phyloP scores from a whole-genome alignment of 2,329 filamentous ascomycete genomes.

The Juglanconis sp. region DNA sequence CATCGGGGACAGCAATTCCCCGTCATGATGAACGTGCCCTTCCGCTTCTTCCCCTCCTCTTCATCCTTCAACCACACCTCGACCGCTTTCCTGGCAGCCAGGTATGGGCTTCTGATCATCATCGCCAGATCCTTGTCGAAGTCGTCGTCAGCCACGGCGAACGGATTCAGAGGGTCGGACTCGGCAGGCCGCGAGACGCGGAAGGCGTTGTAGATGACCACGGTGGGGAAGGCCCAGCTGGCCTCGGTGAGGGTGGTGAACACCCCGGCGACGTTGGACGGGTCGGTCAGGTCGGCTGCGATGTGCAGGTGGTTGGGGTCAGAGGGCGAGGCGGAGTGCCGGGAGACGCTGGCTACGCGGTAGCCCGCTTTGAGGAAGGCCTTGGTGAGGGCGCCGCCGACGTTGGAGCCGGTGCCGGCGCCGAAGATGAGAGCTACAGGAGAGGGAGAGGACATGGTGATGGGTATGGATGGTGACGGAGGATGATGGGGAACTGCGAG shows the following conservation, averaged over 20 bases:
- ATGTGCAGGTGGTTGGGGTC: neutral
- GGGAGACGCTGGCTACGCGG: slow-evolving; percentile 9
- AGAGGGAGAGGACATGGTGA: neutral
- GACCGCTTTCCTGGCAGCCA: neutral
- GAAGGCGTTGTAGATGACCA: slow-evolving; percentile 9
- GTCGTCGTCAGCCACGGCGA: neutral
- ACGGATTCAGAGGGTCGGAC: neutral
- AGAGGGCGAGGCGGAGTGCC: neutral
- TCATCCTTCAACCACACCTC: neutral
- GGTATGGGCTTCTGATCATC: neutral
- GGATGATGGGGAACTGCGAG: neutral
- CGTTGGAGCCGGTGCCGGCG: slow-evolving; percentile 2
- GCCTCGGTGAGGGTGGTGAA: neutral
- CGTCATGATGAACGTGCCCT: slow-evolving; percentile 5
- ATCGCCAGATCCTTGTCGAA: neutral
- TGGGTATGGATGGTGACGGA: neutral
- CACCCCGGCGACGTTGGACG: neutral
- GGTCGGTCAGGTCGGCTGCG: slow-evolving; percentile 5
- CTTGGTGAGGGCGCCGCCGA: slow-evolving; percentile 5
- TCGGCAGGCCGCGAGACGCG: neutral
- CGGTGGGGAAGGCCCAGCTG: neutral
- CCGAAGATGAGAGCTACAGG: slow-evolving; percentile 13
- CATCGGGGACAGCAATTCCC: neutral
- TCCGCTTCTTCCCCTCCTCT: neutral
- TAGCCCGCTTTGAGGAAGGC: slow-evolving; percentile 7